phyloP scores from a whole-genome alignment of 148 eudicot genomes.

The Fagopyrum esculentum region DNA sequence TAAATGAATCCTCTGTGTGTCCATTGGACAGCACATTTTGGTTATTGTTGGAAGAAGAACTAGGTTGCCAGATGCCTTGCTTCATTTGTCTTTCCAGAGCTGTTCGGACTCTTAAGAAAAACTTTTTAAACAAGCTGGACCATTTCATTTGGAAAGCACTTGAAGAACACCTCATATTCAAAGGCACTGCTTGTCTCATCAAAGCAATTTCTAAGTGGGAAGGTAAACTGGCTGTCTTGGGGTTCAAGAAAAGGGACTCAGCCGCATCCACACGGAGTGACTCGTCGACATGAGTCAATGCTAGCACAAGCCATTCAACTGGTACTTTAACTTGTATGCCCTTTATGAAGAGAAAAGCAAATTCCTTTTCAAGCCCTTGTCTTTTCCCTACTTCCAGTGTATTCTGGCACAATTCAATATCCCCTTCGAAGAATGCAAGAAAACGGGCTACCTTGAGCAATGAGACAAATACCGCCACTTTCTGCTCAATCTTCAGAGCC shows the following conservation, averaged over 20 bases:
- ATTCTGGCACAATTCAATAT: slow-evolving; percentile 59
- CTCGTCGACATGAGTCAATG: slow-evolving; percentile 86
- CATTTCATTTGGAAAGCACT: slow-evolving; percentile 98
- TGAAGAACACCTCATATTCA: slow-evolving; percentile 95
- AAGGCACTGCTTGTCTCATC: slow-evolving; percentile 73
- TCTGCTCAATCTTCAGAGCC: slow-evolving; percentile 51
- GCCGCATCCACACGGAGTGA: slow-evolving; percentile 93
- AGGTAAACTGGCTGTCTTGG: slow-evolving; percentile 88
- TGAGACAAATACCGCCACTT: slow-evolving; percentile 87
- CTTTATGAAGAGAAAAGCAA: slow-evolving; percentile 56
- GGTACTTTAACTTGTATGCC: slow-evolving; percentile 60
- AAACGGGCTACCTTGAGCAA: slow-evolving; percentile 85
- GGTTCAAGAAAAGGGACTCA: slow-evolving; percentile 81
- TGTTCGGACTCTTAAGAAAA: slow-evolving; percentile 87
- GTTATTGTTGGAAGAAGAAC: slow-evolving; percentile 21
- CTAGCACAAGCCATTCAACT: slow-evolving; percentile 72
- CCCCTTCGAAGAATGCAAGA: slow-evolving; percentile 91
- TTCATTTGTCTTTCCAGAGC: slow-evolving; percentile 82
- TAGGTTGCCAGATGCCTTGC: slow-evolving; percentile 67
- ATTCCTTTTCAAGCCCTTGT: slow-evolving; percentile 19
- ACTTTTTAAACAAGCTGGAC: slow-evolving; percentile 85
- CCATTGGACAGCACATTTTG: slow-evolving; percentile 19
- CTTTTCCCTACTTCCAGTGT: slow-evolving; percentile 24
- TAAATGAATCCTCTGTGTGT: slow-evolving; percentile 24
- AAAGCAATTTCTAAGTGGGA: slow-evolving; percentile 77